Evolutionary conservation across 208 protist genomes (phyloP), one percentile per base, ranked within the genome.

Genomic region (Herpetomonas tarakana): DNA sequence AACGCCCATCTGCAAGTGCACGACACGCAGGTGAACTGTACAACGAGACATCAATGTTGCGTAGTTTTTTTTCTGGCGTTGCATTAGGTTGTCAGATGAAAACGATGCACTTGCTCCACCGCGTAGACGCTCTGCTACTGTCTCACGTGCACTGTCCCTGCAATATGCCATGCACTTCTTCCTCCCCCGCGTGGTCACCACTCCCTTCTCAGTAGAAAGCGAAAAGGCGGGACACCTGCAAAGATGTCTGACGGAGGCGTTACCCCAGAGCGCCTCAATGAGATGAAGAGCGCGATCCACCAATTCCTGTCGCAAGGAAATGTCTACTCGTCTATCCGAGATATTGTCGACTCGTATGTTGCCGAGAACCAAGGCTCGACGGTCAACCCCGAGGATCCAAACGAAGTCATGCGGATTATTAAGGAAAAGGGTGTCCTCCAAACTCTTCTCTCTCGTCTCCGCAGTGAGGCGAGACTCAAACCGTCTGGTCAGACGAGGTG

Each of bases 291-390:
- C 4, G 75, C 90, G 1, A 93, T 97, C 62, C 88, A 96, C 54
- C 41, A 67, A 9, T 93, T 96, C 61, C 58, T 97, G 25, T 71
- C 83, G 16, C 65, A 91, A 16, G 76, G 81, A 3, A 86, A 84
- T 71, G 90, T 97, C 3, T 97, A 96, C 58, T 70, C 79, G 51
- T 86, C 83, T 3, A 94, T 97, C 50, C 68, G 93, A 45, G 77
- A 92, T 44, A 91, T 97, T 50, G 72, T 97, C 1, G 81, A 94
- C 45, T 81, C 88, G 11, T 96, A 96, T 62, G 61, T 91, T 0
- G 71, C 78, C 11, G 75, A 93, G 46, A 71, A 93, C 57, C 70
- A 68, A 22, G 80, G 75, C 1, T 53, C 72, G 2, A 53, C 30
- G 3, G 26, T 77, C 25, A 29, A 62, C 18, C 38, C 62, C 6